phyloP scores from a whole-genome alignment of 2,329 filamentous ascomycete species.

The Paracamarosporium sp. region DNA sequence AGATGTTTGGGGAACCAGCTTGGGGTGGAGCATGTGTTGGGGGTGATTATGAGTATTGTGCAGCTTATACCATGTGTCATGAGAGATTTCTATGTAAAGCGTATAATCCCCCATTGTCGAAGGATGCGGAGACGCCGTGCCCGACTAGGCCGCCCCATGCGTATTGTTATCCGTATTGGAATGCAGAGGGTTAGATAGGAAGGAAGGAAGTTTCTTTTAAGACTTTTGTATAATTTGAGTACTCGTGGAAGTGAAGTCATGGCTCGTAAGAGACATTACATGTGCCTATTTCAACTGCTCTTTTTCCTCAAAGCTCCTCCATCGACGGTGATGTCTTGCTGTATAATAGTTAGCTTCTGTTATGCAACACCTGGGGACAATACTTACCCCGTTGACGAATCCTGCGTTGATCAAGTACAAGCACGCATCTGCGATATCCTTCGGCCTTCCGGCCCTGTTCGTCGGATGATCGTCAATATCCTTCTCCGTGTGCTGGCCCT shows the following conservation, averaged over 20 bases:
- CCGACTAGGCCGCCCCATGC: neutral
- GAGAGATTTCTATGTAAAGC: neutral
- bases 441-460: slow-evolving; percentile 54
- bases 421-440: slow-evolving; percentile 54
- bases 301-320: slow-evolving; percentile 47
- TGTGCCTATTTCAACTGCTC: slow-evolving; percentile 14
- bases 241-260: neutral
- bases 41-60: neutral
- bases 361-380: neutral
- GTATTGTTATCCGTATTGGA: slow-evolving; percentile 6
- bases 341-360: slow-evolving; percentile 9
- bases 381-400: slow-evolving; percentile 43
- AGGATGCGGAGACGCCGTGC: neutral
- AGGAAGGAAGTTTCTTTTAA: neutral
- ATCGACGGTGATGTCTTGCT: slow-evolving; percentile 46
- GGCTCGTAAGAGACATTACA: neutral
- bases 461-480: slow-evolving; percentile 53
- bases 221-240: neutral
- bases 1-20: neutral
- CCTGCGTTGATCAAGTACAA: slow-evolving; percentile 50
- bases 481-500: slow-evolving; percentile 44
- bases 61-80: slow-evolving; percentile 4
- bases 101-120: neutral
- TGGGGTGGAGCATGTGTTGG: neutral
- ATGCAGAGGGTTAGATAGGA: neutral